phyloP scores from a whole-genome alignment of 805 yeast genomes.

The Cyberlindnera americana region DNA sequence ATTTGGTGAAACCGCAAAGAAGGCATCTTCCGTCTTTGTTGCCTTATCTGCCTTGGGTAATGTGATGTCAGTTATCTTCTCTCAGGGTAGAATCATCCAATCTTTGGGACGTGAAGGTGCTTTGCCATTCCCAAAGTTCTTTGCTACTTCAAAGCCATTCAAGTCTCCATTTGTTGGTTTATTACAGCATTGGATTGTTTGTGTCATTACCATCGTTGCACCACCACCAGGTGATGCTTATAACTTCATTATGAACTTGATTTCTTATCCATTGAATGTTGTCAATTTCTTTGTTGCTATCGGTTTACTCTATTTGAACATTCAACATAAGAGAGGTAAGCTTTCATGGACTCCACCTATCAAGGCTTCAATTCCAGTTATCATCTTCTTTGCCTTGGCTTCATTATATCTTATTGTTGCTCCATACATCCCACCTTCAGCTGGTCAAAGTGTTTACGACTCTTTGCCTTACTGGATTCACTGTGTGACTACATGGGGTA shows the following conservation, averaged over 20 bases:
- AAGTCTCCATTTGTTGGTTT: conserved; percentile 71
- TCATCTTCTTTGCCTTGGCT: conserved; percentile 58
- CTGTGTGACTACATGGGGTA: conserved; percentile 79
- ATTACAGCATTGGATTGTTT: conserved; percentile 72
- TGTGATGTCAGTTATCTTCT: conserved; percentile 73
- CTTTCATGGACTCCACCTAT: conserved; percentile 69
- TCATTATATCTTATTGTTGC: conserved; percentile 69
- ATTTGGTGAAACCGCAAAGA: conserved; percentile 65
- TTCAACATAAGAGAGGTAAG: conserved; percentile 46
- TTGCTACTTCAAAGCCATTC: conserved; percentile 70
- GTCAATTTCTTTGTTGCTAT: conserved; percentile 62
- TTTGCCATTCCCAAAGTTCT: conserved; percentile 68
- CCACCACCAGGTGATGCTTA: conserved; percentile 89
- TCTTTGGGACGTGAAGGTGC: conserved; percentile 81
- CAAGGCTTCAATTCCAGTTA: conserved; percentile 60
- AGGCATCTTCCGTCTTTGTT: conserved; percentile 73
- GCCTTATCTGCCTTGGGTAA: conserved; percentile 82
- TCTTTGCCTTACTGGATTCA: conserved; percentile 72
- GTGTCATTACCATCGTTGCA: conserved; percentile 69
- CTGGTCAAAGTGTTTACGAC: conserved; percentile 65
- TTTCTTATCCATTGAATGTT: conserved; percentile 77
- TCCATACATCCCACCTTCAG: conserved; percentile 73
- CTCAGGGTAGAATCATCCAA: conserved; percentile 79
- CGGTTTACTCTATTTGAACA: conserved; percentile 59
- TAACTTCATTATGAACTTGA: conserved; percentile 73